phyloP scores from a whole-genome alignment of 2,329 filamentous ascomycete genomes.

The Alternaria tenuissima region DNA sequence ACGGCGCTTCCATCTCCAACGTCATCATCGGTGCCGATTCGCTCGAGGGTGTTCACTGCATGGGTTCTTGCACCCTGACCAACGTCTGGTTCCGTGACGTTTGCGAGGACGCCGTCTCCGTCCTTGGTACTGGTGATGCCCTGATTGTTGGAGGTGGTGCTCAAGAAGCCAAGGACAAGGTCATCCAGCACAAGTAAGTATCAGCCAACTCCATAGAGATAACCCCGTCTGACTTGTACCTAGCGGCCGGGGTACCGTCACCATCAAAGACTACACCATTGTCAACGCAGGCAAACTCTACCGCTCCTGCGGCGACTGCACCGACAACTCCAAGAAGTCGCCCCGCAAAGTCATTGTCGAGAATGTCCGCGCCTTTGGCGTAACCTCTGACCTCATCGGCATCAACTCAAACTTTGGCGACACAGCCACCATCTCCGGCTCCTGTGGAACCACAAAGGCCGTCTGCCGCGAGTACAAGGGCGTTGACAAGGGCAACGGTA shows the following conservation, averaged over 20 bases:
- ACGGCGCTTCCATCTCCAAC: conserved; percentile 60
- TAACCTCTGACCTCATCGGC: conserved; percentile 52
- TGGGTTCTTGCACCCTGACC: conserved; percentile 56
- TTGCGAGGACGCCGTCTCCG: conserved; percentile 47
- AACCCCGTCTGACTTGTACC: neutral
- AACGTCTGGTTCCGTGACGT: conserved; percentile 39
- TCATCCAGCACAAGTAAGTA: conserved; percentile 49
- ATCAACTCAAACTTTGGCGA: conserved; percentile 61
- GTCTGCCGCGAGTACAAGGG: conserved; percentile 38
- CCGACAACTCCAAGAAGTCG: conserved; percentile 55
- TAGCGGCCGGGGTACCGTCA: conserved; percentile 11
- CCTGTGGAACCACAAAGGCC: conserved; percentile 36
- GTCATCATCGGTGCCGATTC: conserved; percentile 63
- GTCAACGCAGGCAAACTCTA: conserved; percentile 59
- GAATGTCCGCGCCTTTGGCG: conserved; percentile 51
- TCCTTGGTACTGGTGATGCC: conserved; percentile 37
- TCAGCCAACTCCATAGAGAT: conserved; percentile 10
- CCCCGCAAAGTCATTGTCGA: conserved; percentile 54
- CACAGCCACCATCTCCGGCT: conserved; percentile 55
- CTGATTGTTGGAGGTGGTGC: conserved; percentile 50
- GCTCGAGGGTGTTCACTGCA: conserved; percentile 61
- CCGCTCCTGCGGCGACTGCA: conserved; percentile 56
- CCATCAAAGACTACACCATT: conserved; percentile 49
- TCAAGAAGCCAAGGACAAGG: conserved; percentile 45
- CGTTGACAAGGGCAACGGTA: conserved; percentile 30